Conservation (phyloP, 2,329 filamentous ascomycete species). For the Cytospora piceicola region DNA sequence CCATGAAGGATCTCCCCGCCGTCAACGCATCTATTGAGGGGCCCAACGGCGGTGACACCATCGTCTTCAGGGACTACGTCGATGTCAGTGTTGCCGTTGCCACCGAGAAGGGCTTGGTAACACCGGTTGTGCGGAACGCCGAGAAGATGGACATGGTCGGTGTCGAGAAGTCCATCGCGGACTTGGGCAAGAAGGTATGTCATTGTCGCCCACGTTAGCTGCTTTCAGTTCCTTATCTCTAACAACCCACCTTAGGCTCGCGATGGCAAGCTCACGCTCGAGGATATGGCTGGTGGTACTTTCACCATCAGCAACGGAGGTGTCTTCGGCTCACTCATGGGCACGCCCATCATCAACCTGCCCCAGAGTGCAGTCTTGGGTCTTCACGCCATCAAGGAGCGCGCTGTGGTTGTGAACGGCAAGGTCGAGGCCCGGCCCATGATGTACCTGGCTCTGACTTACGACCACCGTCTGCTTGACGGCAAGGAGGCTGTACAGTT, state of each 20-base stretch:
- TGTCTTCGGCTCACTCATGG: constrained; percentile 96
- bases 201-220: not conserved
- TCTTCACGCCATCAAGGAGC: constrained; percentile 95
- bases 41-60: constrained; percentile 91
- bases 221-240: not conserved
- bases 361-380: constrained; percentile 91
- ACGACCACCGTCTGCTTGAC: constrained; percentile 94
- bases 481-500: constrained; percentile 96
- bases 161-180: constrained; percentile 91
- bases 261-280: constrained; percentile 94
- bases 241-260: constrained; percentile 65
- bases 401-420: constrained; percentile 85
- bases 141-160: constrained; percentile 85
- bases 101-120: constrained; percentile 96
- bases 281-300: constrained; percentile 98
- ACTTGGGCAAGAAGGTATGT: constrained; percentile 89
- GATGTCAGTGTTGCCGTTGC: constrained; percentile 97
- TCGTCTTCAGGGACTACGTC: constrained; percentile 97
- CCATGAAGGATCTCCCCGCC: constrained; percentile 91
- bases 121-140: constrained; percentile 91
- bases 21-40: constrained; percentile 98
- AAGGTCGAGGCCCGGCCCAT: constrained; percentile 97
- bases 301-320: constrained; percentile 98
- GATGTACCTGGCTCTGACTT: constrained; percentile 98
- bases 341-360: constrained; percentile 97